Percentiles rank a stretch among this genome's conserved stretches.
Conservation (phyloP, 2,329 filamentous ascomycete genomes). For the Alternaria sp. region DNA sequence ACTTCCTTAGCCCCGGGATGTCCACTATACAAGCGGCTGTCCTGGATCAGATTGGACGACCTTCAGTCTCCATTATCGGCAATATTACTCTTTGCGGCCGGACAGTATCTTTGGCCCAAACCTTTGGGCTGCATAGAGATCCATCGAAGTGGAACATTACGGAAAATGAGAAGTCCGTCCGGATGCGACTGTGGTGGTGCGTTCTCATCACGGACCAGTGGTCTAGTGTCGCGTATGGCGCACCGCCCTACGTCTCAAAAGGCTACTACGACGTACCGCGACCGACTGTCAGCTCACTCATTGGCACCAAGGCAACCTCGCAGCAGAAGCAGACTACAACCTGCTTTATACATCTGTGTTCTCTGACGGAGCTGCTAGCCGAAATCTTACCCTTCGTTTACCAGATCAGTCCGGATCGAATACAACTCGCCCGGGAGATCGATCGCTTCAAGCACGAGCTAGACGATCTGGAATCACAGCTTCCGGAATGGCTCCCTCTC, state of each 20-base stretch:
- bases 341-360: conserved; percentile 61
- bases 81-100: conserved; percentile 62
- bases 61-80: conserved; percentile 49
- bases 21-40: conserved; percentile 49
- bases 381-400: conserved; percentile 50
- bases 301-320: conserved; percentile 44
- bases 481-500: conserved; percentile 44
- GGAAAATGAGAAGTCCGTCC: conserved; percentile 57
- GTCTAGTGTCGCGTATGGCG: conserved; percentile 63
- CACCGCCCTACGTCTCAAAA: conserved; percentile 60
- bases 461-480: conserved; percentile 41
- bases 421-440: conserved; percentile 35
- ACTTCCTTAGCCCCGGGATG: conserved; percentile 51
- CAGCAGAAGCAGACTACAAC: conserved; percentile 55
- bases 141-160: conserved; percentile 61
- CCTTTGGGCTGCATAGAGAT: conserved; percentile 62
- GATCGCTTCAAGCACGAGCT: conserved; percentile 42
- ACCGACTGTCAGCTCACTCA: conserved; percentile 53
- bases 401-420: conserved; percentile 38
- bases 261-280: conserved; percentile 63
- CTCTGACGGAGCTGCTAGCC: conserved; percentile 53
- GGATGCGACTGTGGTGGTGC: conserved; percentile 63
- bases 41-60: conserved; percentile 51
- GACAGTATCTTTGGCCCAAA: conserved; percentile 61
- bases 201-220: conserved; percentile 64